Conservation (phyloP, 768 basidiomycete genomes). For the Lactarius evosmus region DNA sequence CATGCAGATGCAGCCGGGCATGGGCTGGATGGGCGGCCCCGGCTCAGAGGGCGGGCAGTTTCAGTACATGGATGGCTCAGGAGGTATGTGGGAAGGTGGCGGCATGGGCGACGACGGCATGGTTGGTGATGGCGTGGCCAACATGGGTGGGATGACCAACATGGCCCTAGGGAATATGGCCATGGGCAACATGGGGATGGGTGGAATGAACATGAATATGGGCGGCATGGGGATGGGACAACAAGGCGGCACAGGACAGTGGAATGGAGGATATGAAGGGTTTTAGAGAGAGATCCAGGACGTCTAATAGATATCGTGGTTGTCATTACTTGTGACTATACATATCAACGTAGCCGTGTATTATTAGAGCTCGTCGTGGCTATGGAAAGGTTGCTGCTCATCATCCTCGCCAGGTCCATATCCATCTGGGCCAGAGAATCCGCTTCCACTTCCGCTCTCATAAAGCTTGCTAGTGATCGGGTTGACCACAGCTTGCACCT, state of each 20-base stretch:
- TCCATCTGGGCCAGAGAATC: conserved; percentile 24
- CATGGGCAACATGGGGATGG: conserved; percentile 30
- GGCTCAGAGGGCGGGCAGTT: not conserved
- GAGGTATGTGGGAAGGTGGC: conserved; percentile 38
- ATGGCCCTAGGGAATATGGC: conserved; percentile 27
- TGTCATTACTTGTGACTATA: conserved; percentile 21
- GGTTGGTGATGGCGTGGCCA: conserved; percentile 22
- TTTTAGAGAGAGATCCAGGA: conserved; percentile 5
- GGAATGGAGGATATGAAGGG: conserved; percentile 28
- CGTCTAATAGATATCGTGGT: conserved; percentile 6
- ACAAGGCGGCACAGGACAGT: conserved; percentile 17
- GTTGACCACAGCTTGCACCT: conserved; percentile 39
- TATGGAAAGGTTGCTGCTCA: conserved; percentile 39
- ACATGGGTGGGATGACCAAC: conserved; percentile 27
- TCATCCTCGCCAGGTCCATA: conserved; percentile 34
- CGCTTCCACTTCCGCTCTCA: conserved; percentile 24
- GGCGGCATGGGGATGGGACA: conserved; percentile 28
- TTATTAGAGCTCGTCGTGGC: conserved; percentile 45
- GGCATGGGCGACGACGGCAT: conserved; percentile 41
- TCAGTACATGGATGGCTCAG: conserved; percentile 32
- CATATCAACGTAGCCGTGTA: conserved; percentile 7
- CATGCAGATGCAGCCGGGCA: conserved; percentile 23
- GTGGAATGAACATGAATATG: conserved; percentile 27
- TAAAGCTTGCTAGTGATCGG: conserved; percentile 50
- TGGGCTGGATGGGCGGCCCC: conserved; percentile 36